Evolutionary conservation across 2,329 filamentous ascomycete species (phyloP).

Genomic region (Colletotrichum tamarilloi): DNA sequence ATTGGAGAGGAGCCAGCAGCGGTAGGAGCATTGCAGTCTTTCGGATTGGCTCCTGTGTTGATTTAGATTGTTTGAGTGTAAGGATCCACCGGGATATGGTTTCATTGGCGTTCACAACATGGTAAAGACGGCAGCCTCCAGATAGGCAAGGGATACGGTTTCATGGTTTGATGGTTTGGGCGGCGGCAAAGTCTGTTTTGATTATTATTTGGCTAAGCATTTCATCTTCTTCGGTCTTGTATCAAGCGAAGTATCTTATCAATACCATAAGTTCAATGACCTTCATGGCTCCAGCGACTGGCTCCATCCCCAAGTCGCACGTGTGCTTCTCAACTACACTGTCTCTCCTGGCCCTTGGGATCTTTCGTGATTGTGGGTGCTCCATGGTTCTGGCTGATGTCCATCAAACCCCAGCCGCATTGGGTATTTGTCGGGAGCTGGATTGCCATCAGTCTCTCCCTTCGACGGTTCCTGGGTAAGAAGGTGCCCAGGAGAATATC

Average conservation of each 20-base stretch:
- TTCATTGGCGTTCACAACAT: background rate
- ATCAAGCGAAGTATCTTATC: background rate
- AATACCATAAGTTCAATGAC: background rate
- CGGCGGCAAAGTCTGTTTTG: background rate
- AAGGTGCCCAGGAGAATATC: too few relatives aligned
- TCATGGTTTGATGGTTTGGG: background rate
- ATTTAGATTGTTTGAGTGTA: background rate
- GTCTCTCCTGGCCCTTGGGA: too few relatives aligned
- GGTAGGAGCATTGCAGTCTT: background rate
- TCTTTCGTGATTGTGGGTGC: too few relatives aligned
- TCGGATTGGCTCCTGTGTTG: background rate
- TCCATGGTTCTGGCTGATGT: too few relatives aligned
- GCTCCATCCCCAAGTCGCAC: too few relatives aligned
- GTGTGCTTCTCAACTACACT: too few relatives aligned
- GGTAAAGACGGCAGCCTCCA: background rate
- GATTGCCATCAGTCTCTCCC: too few relatives aligned
- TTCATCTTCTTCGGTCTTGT: background rate
- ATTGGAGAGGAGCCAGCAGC: slow-evolving; percentile 37
- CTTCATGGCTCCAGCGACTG: background rate
- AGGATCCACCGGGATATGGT: background rate
- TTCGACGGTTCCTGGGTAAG: too few relatives aligned
- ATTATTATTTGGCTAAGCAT: background rate
- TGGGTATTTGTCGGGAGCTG: too few relatives aligned
- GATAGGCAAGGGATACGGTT: background rate
- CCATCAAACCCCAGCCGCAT: too few relatives aligned